Percentiles rank a stretch among this genome's conserved stretches.
phyloP scores from a whole-genome alignment of 2,329 filamentous ascomycete genomes.

The Pleomassaria siparia region DNA sequence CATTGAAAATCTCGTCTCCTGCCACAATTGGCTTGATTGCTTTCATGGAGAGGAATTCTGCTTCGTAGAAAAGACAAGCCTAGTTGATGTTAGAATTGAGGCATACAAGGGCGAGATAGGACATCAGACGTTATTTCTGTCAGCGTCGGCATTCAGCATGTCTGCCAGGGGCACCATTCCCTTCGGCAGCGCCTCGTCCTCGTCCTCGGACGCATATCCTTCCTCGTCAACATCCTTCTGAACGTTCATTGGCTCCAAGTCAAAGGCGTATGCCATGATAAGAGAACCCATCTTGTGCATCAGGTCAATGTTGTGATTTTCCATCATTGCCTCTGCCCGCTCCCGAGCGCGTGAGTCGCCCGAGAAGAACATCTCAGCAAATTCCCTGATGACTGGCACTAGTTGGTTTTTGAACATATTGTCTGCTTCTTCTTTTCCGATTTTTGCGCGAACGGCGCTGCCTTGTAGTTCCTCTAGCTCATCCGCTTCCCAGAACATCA shows the following conservation, averaged over 20 bases:
- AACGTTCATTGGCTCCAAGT: slow-evolving; percentile 59
- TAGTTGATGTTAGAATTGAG: slow-evolving; percentile 17
- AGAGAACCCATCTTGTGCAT: slow-evolving; percentile 83
- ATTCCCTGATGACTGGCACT: slow-evolving; percentile 53
- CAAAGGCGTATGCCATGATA: slow-evolving; percentile 93
- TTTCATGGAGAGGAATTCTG: slow-evolving; percentile 67
- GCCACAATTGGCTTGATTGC: slow-evolving; percentile 67
- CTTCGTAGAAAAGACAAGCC: slow-evolving; percentile 64
- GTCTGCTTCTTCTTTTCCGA: slow-evolving; percentile 74
- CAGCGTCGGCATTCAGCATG: slow-evolving; percentile 83
- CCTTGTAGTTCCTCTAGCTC: slow-evolving; percentile 75
- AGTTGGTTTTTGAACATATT: slow-evolving; percentile 64
- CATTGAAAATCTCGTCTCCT: slow-evolving; percentile 81
- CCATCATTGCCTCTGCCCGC: slow-evolving; percentile 43
- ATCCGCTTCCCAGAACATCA: slow-evolving; percentile 81
- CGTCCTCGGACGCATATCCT: slow-evolving; percentile 49
- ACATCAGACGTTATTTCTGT: slow-evolving; percentile 68
- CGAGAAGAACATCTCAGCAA: slow-evolving; percentile 43
- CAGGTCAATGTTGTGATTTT: slow-evolving; percentile 54
- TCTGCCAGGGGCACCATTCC: slow-evolving; percentile 92
- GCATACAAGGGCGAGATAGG: slow-evolving; percentile 19
- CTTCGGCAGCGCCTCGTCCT: slow-evolving; percentile 59
- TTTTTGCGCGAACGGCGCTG: slow-evolving; percentile 73
- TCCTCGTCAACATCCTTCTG: slow-evolving; percentile 60
- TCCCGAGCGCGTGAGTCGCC: slow-evolving; percentile 36